phyloP scores from a whole-genome alignment of 257 asterid genomes.

The Solanum sejunctum region DNA sequence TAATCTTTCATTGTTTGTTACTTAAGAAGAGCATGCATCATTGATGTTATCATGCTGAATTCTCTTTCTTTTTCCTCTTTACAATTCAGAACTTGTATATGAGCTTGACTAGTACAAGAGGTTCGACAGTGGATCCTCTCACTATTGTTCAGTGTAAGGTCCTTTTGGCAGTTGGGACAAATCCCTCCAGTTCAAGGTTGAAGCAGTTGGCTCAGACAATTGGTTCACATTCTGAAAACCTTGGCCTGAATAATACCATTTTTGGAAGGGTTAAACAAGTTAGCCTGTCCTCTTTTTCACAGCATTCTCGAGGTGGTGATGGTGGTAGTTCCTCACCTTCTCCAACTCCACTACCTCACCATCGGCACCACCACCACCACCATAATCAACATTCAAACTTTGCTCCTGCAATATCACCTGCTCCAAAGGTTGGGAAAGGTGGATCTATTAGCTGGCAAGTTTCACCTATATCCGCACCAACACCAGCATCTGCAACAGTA shows the following conservation, averaged over 20 bases:
- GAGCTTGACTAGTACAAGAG: slow-evolving; percentile 59
- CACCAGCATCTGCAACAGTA: neutral
- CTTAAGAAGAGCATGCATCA: neutral
- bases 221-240: slow-evolving; percentile 62
- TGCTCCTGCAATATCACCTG: slow-evolving; percentile 61
- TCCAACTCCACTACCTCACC: slow-evolving; percentile 36
- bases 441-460: slow-evolving; percentile 16
- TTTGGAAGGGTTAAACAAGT: slow-evolving; percentile 98
- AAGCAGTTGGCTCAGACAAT: slow-evolving; percentile 87
- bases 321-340: slow-evolving; percentile 20
- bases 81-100: slow-evolving; percentile 71
- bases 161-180: slow-evolving; percentile 61
- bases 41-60: neutral
- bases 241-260: slow-evolving; percentile 82
- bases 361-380: slow-evolving; percentile 31
- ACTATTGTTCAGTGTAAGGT: slow-evolving; percentile 69
- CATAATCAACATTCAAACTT: slow-evolving; percentile 10
- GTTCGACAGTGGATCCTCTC: slow-evolving; percentile 69
- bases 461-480: slow-evolving; percentile 27
- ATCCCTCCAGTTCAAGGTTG: slow-evolving; percentile 54
- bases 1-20: neutral
- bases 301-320: slow-evolving; percentile 44
- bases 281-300: slow-evolving; percentile 64
- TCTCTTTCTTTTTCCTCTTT: neutral
- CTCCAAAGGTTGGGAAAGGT: slow-evolving; percentile 25